These are phyloP conservation scores for Cytospora chrysosperma DNA, from an alignment of 2,329 filamentous ascomycete species.

Conservation along the genomic window DNA sequence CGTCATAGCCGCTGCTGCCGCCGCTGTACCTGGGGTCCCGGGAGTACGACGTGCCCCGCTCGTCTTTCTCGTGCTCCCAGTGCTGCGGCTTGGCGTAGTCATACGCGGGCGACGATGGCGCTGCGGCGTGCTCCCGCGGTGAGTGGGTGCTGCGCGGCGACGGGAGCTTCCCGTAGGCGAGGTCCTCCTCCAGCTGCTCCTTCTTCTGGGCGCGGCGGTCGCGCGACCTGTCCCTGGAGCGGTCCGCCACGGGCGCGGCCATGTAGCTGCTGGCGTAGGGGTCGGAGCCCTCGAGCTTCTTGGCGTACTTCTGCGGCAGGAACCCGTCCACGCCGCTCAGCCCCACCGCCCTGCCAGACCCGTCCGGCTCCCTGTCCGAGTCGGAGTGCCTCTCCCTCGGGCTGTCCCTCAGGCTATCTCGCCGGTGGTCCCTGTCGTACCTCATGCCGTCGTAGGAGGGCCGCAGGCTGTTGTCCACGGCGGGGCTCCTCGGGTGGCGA, in stretches of 20 bases:
- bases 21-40: slow-evolving; percentile 23
- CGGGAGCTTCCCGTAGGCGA: slow-evolving; percentile 48
- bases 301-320: slow-evolving; percentile 49
- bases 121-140: slow-evolving; percentile 30
- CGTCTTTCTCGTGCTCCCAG: slow-evolving; percentile 40
- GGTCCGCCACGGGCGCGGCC: slow-evolving; percentile 30
- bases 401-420: slow-evolving; percentile 31
- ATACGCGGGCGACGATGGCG: slow-evolving; percentile 26
- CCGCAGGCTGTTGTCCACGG: slow-evolving; percentile 25
- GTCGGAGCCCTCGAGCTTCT: slow-evolving; percentile 31
- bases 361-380: slow-evolving; percentile 33
- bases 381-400: slow-evolving; percentile 31
- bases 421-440: slow-evolving; percentile 30
- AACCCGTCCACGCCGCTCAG: slow-evolving; percentile 36
- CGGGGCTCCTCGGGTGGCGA: slow-evolving; percentile 37
- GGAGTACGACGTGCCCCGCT: slow-evolving; percentile 33
- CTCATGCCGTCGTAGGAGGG: slow-evolving; percentile 23
- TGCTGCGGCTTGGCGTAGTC: slow-evolving; percentile 36
- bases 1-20: slow-evolving; percentile 17
- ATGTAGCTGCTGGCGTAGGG: slow-evolving; percentile 25
- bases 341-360: slow-evolving; percentile 25
- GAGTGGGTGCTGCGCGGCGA: slow-evolving; percentile 22
- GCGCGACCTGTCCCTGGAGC: slow-evolving; percentile 30
- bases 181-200: slow-evolving; percentile 39
- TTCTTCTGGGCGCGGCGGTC: slow-evolving; percentile 30